phyloP scores from a whole-genome alignment of 768 basidiomycete species.

The Macrolepiota fuliginosa region DNA sequence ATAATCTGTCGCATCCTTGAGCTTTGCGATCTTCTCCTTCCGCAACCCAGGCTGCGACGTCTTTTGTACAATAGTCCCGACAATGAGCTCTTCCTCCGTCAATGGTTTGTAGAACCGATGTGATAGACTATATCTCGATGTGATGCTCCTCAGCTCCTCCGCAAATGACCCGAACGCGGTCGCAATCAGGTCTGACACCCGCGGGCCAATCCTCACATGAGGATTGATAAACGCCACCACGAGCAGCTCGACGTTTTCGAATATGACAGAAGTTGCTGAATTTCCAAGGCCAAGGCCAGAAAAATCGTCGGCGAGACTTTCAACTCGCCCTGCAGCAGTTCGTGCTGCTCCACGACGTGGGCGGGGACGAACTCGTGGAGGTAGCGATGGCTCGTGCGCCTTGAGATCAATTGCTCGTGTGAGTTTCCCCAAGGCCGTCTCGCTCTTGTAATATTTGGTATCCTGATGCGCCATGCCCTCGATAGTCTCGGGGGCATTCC shows the following conservation, averaged over 20 bases:
- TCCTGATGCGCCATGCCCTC: slow-evolving; percentile 23
- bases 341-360: neutral
- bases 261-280: neutral
- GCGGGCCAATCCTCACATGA: neutral
- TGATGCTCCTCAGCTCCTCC: slow-evolving; percentile 44
- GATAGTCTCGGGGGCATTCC: slow-evolving; percentile 60
- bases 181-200: slow-evolving; percentile 14
- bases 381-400: slow-evolving; percentile 26
- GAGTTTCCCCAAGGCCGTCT: slow-evolving; percentile 55
- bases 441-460: slow-evolving; percentile 48
- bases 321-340: neutral
- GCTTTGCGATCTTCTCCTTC: slow-evolving; percentile 46
- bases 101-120: slow-evolving; percentile 36
- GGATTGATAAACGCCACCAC: neutral
- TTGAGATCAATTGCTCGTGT: slow-evolving; percentile 55
- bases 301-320: slow-evolving; percentile 1
- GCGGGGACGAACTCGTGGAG: neutral
- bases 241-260: neutral
- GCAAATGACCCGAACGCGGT: slow-evolving; percentile 38
- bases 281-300: neutral
- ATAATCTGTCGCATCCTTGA: slow-evolving; percentile 52
- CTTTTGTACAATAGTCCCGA: slow-evolving; percentile 65
- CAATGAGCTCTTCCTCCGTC: slow-evolving; percentile 58
- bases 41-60: slow-evolving; percentile 52
- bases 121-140: slow-evolving; percentile 42